Base-by-base conservation (phyloP, 2,329 filamentous ascomycete species). In the Pseudogymnoascus sp. region DNA sequence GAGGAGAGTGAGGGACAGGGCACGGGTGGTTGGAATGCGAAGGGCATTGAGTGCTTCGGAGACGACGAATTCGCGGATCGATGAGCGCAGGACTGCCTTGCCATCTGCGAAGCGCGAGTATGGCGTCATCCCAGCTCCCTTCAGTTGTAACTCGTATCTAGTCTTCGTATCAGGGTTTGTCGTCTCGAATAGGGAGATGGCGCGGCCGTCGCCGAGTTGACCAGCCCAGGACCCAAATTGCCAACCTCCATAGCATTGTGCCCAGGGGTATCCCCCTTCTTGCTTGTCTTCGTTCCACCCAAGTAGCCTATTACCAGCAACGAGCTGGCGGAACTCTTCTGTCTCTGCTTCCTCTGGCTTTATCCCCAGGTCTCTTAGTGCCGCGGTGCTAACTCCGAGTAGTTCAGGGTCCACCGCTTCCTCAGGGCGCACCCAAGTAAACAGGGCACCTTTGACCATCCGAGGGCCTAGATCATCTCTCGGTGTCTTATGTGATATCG, bases 61-160 rank as follows among this genome's bases (percentile, higher is more conserved):
- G 18, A 96, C 93, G 45, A 99, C 80, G 69, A 95, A 99, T 77
- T 99, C 95, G 65, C 95, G 84, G 68, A 99, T 96, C 71, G 91
- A 96, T 28, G 91, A 96, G 65, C 95, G 81, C 60, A 99, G 79
- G 2, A 99, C 95, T 0, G 95, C 95, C 73, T 95, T 93, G 31
- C 95, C 95, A 73, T 99, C 95, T 23, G 95, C 95, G 69, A 99
- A 99, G 3, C 95, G 88, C 40, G 91, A 96, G 77, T 99, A 99
- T 0, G 95, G 95, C 3, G 95, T 99, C 70, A 88, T 79, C 4
- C 95, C 95, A 14, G 95, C 95, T 23, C 95, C 95, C 75, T 99
- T 99, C 65, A 99, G 81, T 75, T 97, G 95, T 45, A 97, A 74
- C 75, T 99, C 95, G 73, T 96, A 97, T 25, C 90, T 84, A 37